Percentiles rank a stretch among this genome's conserved stretches.
phyloP scores from a whole-genome alignment of 768 basidiomycete species.

The Leccinum obscurum region DNA sequence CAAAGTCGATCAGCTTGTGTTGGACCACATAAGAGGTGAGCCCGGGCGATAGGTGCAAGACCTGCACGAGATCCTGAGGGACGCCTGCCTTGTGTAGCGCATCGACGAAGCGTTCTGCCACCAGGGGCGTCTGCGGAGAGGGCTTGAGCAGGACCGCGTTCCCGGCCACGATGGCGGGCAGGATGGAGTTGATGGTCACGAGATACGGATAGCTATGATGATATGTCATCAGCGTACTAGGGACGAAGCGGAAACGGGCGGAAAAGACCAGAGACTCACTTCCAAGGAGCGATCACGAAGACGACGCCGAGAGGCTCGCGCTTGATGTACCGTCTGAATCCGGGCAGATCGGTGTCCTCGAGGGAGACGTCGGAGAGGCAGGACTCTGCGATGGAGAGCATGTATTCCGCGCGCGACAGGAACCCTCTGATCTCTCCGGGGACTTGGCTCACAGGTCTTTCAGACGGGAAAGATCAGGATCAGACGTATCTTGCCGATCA shows the following conservation, averaged over 20 bases:
- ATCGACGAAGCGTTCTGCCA: too few species aligned
- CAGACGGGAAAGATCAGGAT: not conserved
- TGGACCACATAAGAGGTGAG: too few species aligned
- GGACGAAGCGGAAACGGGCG: not conserved
- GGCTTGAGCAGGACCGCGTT: slow-evolving; percentile 86
- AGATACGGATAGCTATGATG: slow-evolving; percentile 79
- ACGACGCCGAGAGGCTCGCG: slow-evolving; percentile 86
- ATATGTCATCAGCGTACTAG: slow-evolving; percentile 2
- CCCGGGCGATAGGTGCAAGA: too few species aligned
- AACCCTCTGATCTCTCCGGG: slow-evolving; percentile 81
- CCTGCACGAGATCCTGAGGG: too few species aligned
- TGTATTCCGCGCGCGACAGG: slow-evolving; percentile 77
- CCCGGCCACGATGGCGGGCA: slow-evolving; percentile 89
- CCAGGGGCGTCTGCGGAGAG: too few species aligned
- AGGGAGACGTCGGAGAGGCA: slow-evolving; percentile 75
- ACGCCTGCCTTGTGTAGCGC: too few species aligned
- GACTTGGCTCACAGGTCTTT: slow-evolving; percentile 76
- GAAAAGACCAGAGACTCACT: slow-evolving; percentile 48
- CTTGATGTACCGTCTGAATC: slow-evolving; percentile 81
- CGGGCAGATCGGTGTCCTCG: slow-evolving; percentile 76
- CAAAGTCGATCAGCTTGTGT: too few species aligned
- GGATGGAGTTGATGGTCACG: slow-evolving; percentile 84
- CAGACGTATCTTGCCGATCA: not conserved
- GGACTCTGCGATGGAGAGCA: slow-evolving; percentile 79
- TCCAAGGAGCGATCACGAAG: slow-evolving; percentile 90